Base-by-base conservation (phyloP, 1,284 basidiomycete species). In the Fomitopsis palustris region DNA sequence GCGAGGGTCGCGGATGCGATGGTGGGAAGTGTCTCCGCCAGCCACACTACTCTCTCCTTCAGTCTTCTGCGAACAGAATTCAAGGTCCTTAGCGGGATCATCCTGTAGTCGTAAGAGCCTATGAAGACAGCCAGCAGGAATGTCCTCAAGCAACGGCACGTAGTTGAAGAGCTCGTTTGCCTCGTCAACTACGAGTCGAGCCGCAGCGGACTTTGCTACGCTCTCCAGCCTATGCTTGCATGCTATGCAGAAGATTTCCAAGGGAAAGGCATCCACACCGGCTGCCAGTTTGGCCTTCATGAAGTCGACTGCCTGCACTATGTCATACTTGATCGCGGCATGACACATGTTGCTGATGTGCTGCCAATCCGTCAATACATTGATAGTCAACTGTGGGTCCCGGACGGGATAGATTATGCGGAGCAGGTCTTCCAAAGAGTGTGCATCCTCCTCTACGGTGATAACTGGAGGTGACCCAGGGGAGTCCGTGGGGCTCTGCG, bases 211-310 rank as follows among this genome's bases (percentile, higher is more conserved):
- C 17, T 38, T 38, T 3, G 57, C 57, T 4, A 53, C 8, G 12
- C 2, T 47, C 17, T 59, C 57, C 0, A 41, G 14, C 4, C 35
- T 21, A 21, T 33, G 47, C 14, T 14, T 27, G 31, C 69, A 61
- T 4, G 74, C 72, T 1, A 56, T 37, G 16, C 39, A 42, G 39
- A 75, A 77, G 2, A 74, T 56, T 12, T 66, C 66, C 25, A 77
- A 54, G 0, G 78, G 70, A 17, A 76, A 21, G 10, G 45, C 9
- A 16, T 41, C n/a, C 23, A 59, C 17, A 17, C 56, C 31, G 14
- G 52, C 23, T 21, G 47, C 33, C 17, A 37, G 17, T 33, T 23
- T 29, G 27, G 47, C 29, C 6, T 53, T 29, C 10, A 58, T 29
- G 9, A 58, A 16, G 10, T 49, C 53, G 9, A 56, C 57, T 1